Evolutionary conservation across 257 asterid genomes (phyloP).

Genomic region (Linderniella brevidens): DNA sequence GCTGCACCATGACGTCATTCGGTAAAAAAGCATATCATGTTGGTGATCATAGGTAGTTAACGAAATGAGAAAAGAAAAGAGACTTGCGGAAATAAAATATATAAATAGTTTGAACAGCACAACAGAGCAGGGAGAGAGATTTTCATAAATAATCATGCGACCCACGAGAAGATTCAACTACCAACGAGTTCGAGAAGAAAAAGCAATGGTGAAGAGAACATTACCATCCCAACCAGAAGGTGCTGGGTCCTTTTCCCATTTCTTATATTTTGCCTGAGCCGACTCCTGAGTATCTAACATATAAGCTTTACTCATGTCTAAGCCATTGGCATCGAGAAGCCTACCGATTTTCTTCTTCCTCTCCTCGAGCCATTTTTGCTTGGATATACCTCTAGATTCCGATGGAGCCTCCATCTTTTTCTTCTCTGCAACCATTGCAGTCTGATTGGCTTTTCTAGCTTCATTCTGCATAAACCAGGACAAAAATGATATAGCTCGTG

Average conservation of each 20-base stretch:
- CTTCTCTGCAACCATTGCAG: conserved; percentile 82
- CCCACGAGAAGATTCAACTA: no score
- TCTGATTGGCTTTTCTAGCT: conserved; percentile 87
- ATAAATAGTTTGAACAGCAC: no score
- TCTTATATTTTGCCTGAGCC: conserved; percentile 81
- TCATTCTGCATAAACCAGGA: conserved; percentile 31
- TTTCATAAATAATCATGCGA: no score
- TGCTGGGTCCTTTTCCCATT: conserved; percentile 91
- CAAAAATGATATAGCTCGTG: conserved; percentile 5
- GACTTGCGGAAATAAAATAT: no score
- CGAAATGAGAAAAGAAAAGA: no score
- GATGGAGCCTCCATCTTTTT: conserved; percentile 51
- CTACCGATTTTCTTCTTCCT: conserved; percentile 88
- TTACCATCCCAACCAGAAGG: conserved; percentile 99
- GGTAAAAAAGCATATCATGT: no score
- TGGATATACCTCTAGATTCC: conserved; percentile 82
- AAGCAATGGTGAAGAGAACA: background rate
- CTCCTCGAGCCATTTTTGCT: conserved; percentile 94
- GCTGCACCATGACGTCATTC: no score
- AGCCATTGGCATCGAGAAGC: conserved; percentile 80
- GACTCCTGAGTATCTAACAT: conserved; percentile 84
- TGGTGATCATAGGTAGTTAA: no score
- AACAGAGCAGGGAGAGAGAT: no score
- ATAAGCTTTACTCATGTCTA: conserved; percentile 82
- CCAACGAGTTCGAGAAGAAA: background rate